Percentiles rank a stretch among this genome's conserved stretches.
phyloP scores from a whole-genome alignment of 768 basidiomycete genomes.

The Leccinum rimulosum region DNA sequence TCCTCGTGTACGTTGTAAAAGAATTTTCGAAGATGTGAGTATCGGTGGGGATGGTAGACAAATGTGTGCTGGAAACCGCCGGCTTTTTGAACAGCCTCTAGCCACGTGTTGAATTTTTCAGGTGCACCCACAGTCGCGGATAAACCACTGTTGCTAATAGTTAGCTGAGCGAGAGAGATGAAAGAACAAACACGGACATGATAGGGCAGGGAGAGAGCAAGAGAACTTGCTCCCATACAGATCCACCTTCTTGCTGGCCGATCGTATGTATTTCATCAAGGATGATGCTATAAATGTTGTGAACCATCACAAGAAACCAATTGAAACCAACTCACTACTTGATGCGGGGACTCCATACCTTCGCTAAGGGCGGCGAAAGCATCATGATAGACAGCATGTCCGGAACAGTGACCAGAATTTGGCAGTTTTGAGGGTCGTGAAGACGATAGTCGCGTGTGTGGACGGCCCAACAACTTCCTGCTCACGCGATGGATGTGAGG shows the following conservation, averaged over 20 bases:
- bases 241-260: conserved; percentile 65
- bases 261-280: conserved; percentile 59
- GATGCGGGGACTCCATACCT: conserved; percentile 59
- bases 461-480: conserved; percentile 62
- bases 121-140: conserved; percentile 72
- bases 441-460: conserved; percentile 65
- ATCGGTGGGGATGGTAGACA: conserved; percentile 64
- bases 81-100: conserved; percentile 55
- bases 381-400: conserved; percentile 69
- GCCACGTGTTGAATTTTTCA: conserved; percentile 63
- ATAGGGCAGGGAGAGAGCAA: conserved; percentile 68
- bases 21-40: conserved; percentile 72
- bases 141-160: conserved; percentile 48
- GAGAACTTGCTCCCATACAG: conserved; percentile 75
- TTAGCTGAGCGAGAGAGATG: not conserved
- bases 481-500: not conserved
- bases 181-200: conserved; percentile 45
- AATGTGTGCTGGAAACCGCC: conserved; percentile 59
- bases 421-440: conserved; percentile 62
- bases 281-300: conserved; percentile 49
- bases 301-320: not conserved
- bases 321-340: conserved; percentile 43
- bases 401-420: conserved; percentile 73
- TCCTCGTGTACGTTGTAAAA: conserved; percentile 41
- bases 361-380: conserved; percentile 62